Evolutionary conservation across 352 stramenopile species (phyloP).

Genomic region (Paralagenidium karlingii): DNA sequence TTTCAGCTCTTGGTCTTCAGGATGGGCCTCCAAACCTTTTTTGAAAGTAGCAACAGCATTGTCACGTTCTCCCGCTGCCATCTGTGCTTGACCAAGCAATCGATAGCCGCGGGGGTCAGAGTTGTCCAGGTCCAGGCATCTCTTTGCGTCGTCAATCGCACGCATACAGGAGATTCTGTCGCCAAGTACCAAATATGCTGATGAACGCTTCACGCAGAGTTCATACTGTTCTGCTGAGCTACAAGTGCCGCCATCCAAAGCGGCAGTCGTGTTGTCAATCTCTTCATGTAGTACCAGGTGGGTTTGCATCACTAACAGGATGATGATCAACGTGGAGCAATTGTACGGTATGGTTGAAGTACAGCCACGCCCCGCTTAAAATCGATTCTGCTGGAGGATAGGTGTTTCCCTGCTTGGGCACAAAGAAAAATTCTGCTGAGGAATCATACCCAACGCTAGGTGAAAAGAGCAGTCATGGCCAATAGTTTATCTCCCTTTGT

Average conservation of each 20-base stretch:
- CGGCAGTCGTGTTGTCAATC: conserved; percentile 1
- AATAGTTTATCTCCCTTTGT: no score
- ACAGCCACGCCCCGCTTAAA: no score
- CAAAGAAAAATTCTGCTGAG: no score
- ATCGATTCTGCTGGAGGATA: no score
- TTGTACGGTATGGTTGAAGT: no score
- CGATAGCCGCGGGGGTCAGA: conserved; percentile 1
- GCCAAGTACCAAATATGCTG: no score
- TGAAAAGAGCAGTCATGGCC: no score
- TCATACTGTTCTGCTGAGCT: not conserved
- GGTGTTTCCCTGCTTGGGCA: no score
- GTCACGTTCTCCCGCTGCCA: conserved; percentile 1
- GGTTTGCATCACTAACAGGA: no score
- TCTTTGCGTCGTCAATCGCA: not conserved
- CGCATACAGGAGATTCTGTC: no score
- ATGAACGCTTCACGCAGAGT: not conserved
- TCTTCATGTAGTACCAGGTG: conserved; percentile 34
- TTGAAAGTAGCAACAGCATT: conserved; percentile 5
- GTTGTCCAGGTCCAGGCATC: not conserved
- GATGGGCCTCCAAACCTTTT: conserved; percentile 27
- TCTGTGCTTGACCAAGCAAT: conserved; percentile 3
- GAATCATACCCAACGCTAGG: no score
- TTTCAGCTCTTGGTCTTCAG: conserved; percentile 24
- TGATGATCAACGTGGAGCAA: no score
- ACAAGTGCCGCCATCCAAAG: not conserved